Percentiles rank a stretch among this genome's conserved stretches.
phyloP scores from a whole-genome alignment of 2,329 filamentous ascomycete species.

The Dothiorella sarmentorum region DNA sequence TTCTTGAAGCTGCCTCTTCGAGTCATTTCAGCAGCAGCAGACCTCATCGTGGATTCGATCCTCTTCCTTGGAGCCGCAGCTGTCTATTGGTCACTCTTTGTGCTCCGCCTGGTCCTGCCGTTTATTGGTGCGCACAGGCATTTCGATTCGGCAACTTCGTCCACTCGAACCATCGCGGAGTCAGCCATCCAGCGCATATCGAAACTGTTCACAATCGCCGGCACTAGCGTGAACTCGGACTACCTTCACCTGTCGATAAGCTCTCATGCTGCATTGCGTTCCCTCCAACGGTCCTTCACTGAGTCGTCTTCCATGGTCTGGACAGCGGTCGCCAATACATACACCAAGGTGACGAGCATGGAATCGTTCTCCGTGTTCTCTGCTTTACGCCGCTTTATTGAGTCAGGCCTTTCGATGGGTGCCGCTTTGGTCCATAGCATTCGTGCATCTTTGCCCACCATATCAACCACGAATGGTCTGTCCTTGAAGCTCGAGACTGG shows the following conservation, averaged over 20 bases:
- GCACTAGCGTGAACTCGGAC: slow-evolving; percentile 29
- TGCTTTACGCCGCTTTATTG: neutral
- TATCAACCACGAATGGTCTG: slow-evolving; percentile 31
- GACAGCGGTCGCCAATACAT: neutral
- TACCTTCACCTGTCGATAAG: slow-evolving; percentile 37
- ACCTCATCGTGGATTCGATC: slow-evolving; percentile 71
- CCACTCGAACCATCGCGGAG: slow-evolving; percentile 28
- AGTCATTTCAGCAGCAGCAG: slow-evolving; percentile 69
- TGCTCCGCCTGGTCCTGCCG: slow-evolving; percentile 23
- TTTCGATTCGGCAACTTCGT: slow-evolving; percentile 1
- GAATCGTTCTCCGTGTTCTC: slow-evolving; percentile 13
- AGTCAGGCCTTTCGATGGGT: neutral
- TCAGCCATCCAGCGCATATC: slow-evolving; percentile 35
- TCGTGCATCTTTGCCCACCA: slow-evolving; percentile 11
- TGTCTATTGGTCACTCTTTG: slow-evolving; percentile 36
- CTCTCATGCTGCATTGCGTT: slow-evolving; percentile 37
- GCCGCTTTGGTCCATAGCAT: neutral
- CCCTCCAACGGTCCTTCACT: slow-evolving; percentile 26
- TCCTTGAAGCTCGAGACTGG: slow-evolving; percentile 36
- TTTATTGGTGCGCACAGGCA: slow-evolving; percentile 18
- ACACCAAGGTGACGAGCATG: neutral
- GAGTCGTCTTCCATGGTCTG: neutral
- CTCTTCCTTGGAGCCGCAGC: slow-evolving; percentile 61
- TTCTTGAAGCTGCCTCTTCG: slow-evolving; percentile 66
- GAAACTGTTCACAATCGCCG: slow-evolving; percentile 28